Base-by-base conservation (phyloP, 202 grass and related monocot species). In the Carex arenaria region DNA sequence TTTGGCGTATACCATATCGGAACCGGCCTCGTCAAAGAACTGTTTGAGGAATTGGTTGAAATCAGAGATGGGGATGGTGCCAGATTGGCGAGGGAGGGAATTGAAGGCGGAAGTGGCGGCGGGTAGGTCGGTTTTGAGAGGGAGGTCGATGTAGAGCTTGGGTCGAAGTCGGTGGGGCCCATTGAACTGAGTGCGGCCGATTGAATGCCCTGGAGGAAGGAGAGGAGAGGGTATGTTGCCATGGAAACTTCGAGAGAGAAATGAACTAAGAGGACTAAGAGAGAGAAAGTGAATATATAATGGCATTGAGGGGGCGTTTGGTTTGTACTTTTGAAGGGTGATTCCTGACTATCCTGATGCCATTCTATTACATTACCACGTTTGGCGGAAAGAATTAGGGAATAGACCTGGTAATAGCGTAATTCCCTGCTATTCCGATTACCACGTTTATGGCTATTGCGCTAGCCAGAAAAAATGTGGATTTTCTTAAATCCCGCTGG, bases 81-180 rank as follows among this genome's bases (percentile, higher is more conserved):
- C 72, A 10, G 40, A 28, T 49, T 63, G 3, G 15, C 54, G 76
- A 31, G 53, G 68, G 18, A 87, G 87, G 61, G 81, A 34, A 5
- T 83, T 30, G 0, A 98, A 92, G 28, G 89, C 92, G 36, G 71
- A 79, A 7, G 19, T 84, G 77, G 85, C 84, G 15, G 61, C 63
- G 76, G 72, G 6, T 32, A 91, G 85, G 68, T 86, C 79, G 17
- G 75, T 59, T 14, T 88, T 79, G 78, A 98, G 89, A 71, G 95
- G 93, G 45, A 98, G 86, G 80, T 95, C 95, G 32, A 98, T 91
- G 87, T 95, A 98, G 54, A 87, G 59, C 83, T 98, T 98, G 55
- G 93, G 88, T 26, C 26, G 26, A 26, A 26, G 57, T 3, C 14
- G 52, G 10, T 45, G 7, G 82, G 67, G 9, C 91, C 93, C 47